Conservation (phyloP, 2,329 filamentous ascomycete species). For the Cercospora brassicicola region DNA sequence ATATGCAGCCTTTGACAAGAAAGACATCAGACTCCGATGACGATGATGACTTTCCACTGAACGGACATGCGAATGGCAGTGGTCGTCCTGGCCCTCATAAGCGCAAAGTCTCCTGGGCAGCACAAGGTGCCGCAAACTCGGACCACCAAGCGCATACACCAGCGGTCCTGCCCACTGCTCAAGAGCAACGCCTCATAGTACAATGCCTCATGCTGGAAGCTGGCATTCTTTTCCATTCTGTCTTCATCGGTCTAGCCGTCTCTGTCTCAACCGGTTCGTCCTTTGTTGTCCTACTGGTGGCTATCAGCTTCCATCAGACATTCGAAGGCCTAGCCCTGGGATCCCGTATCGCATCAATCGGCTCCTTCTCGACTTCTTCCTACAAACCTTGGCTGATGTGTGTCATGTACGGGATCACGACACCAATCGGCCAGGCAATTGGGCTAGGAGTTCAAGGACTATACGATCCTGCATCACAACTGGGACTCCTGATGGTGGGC, state of each 20-base stretch:
- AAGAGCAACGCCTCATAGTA: constrained; percentile 64
- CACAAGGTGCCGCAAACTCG: background rate
- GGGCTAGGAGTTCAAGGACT: constrained; percentile 52
- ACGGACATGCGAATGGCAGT: constrained; percentile 21
- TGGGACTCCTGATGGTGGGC: constrained; percentile 52
- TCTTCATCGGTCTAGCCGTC: constrained; percentile 73
- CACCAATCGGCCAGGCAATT: constrained; percentile 53
- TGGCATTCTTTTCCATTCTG: constrained; percentile 75
- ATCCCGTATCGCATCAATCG: constrained; percentile 68
- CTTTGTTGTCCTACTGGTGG: constrained; percentile 66
- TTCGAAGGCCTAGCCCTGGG: constrained; percentile 70
- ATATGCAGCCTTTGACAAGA: constrained; percentile 31
- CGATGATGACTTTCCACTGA: constrained; percentile 16
- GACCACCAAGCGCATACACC: constrained; percentile 17
- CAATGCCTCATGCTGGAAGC: constrained; percentile 75
- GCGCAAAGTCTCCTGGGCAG: constrained; percentile 28
- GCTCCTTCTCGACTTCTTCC: constrained; percentile 69
- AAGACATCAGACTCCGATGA: constrained; percentile 17
- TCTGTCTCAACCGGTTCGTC: constrained; percentile 66
- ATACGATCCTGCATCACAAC: constrained; percentile 52
- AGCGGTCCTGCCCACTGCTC: constrained; percentile 32
- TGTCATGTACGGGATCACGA: constrained; percentile 61
- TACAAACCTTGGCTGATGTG: constrained; percentile 72
- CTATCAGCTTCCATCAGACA: constrained; percentile 71
- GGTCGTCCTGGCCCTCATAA: constrained; percentile 16